Evolutionary conservation across 768 basidiomycete species (phyloP), one percentile per base, ranked within the genome.

Genomic region (Nevesoporus exiguus): DNA sequence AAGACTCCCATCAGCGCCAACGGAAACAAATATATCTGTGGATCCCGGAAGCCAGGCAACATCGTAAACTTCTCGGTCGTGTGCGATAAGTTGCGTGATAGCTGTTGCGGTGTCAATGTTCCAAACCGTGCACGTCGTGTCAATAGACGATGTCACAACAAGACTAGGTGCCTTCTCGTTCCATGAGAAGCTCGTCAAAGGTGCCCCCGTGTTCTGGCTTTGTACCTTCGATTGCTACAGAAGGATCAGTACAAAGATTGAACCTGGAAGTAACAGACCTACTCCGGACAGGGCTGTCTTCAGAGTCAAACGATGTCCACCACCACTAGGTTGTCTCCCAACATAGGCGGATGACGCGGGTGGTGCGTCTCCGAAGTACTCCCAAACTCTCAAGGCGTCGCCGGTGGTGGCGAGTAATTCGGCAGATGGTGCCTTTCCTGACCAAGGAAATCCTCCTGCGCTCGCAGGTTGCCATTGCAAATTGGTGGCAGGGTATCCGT

Each of bases 111-210:
- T 92, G 64, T 96, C 90, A 67, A 99, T 91, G 71, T 99, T 97
- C 97, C 97, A 99, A 22, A 98, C 90, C 2, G 97, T 98, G 69
- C 96, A 98, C 14, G 95, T 97, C 47, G 97, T 99, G 68, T 99
- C 97, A 63, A 98, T 96, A 8, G 94, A 97, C 22, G 96, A 95
- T 7, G 97, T 99, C 34, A 98, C 96, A 62, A 98, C 86, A 47
- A 92, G 83, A 57, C 84, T 86, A 1, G 96, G 93, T 0, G 88
- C 79, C 65, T 94, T 89, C 63, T 93, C 86, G 67, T 97, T 98
- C 97, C 97, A 99, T 0, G 94, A 94, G 73, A 99, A 97, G 69
- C 88, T 93, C 13, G 97, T 99, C 58, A 98, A 74, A 2, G 97
- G 97, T 4, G 97, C 94, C 5, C 88, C 88, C 29, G 84, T 85